Percentiles rank a stretch among this genome's conserved stretches.
Evolutionary conservation across 2,329 filamentous ascomycete genomes (phyloP).

Genomic region (Penicillium sp.): DNA sequence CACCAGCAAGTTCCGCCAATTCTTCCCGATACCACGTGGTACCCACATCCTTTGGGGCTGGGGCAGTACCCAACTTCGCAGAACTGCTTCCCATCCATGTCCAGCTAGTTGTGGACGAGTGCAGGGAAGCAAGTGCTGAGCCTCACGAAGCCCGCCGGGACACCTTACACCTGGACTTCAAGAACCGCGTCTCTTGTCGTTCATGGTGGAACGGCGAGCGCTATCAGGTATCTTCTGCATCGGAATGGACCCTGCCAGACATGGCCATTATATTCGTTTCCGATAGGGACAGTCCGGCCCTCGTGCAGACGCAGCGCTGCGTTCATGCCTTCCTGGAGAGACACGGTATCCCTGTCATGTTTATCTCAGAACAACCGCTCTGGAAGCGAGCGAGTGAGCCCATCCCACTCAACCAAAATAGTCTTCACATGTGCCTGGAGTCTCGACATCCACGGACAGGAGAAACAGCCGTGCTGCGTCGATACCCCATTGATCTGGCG

Average conservation of each 20-base stretch:
- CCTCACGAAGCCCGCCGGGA: slow-evolving; percentile 20
- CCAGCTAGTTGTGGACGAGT: slow-evolving; percentile 46
- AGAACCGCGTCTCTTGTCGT: slow-evolving; percentile 33
- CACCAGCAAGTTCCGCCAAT: slow-evolving; percentile 32
- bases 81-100: slow-evolving; percentile 45
- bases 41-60: slow-evolving; percentile 43
- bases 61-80: slow-evolving; percentile 41
- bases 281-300: slow-evolving; percentile 25
- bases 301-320: slow-evolving; percentile 27
- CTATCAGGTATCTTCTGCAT: slow-evolving; percentile 35
- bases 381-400: slow-evolving; percentile 33
- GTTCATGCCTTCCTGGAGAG: slow-evolving; percentile 39
- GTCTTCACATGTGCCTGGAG: slow-evolving; percentile 41
- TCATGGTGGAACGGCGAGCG: slow-evolving; percentile 35
- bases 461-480: slow-evolving; percentile 29
- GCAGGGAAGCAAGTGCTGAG: slow-evolving; percentile 30
- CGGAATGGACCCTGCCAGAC: slow-evolving; percentile 42
- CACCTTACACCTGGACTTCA: slow-evolving; percentile 35
- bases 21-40: slow-evolving; percentile 45
- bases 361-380: slow-evolving; percentile 40
- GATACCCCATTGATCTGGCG: slow-evolving; percentile 42
- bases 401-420: slow-evolving; percentile 37
- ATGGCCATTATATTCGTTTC: slow-evolving; percentile 43
- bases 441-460: slow-evolving; percentile 31
- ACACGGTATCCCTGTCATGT: slow-evolving; percentile 40